Percentiles rank a stretch among this genome's conserved stretches.
phyloP scores from a whole-genome alignment of 108 stramenopile genomes.

The Cylindrotheca fusiformis region DNA sequence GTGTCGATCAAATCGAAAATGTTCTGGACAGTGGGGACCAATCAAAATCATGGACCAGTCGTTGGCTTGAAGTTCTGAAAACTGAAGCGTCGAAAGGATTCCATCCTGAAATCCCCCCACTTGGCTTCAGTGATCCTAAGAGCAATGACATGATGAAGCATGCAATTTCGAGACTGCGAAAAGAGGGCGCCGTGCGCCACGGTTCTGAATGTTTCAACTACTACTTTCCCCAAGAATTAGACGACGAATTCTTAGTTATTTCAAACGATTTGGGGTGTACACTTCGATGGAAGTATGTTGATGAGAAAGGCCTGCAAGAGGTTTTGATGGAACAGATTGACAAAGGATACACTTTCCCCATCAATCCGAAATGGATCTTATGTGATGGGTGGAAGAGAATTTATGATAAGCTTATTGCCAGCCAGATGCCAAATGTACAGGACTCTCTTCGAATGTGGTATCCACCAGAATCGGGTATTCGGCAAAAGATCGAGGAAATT shows the following conservation, averaged over 20 bases:
- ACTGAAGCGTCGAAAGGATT: conserved; percentile 24
- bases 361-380: conserved; percentile 69
- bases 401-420: conserved; percentile 57
- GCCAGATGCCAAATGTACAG: conserved; percentile 3
- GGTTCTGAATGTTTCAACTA: conserved; percentile 71
- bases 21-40: conserved; percentile 24
- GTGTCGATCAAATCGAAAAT: conserved; percentile 35
- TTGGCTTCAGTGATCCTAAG: conserved; percentile 56
- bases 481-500: conserved; percentile 58
- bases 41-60: conserved; percentile 27
- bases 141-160: conserved; percentile 50
- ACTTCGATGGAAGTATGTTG: conserved; percentile 48
- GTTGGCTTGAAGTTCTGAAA: conserved; percentile 58
- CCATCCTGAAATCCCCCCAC: conserved; percentile 45
- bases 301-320: conserved; percentile 38
- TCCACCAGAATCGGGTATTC: conserved; percentile 49
- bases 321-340: conserved; percentile 39
- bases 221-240: conserved; percentile 62
- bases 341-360: conserved; percentile 55
- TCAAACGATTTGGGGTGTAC: conserved; percentile 19
- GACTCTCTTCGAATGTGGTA: conserved; percentile 49
- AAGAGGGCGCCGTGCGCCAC: conserved; percentile 54
- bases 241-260: conserved; percentile 59
- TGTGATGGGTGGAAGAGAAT: conserved; percentile 74
- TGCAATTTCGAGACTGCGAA: conserved; percentile 33